Evolutionary conservation across 352 stramenopile species (phyloP), one percentile per base, ranked within the genome.

Genomic region (Salisapilia sapeloensis): DNA sequence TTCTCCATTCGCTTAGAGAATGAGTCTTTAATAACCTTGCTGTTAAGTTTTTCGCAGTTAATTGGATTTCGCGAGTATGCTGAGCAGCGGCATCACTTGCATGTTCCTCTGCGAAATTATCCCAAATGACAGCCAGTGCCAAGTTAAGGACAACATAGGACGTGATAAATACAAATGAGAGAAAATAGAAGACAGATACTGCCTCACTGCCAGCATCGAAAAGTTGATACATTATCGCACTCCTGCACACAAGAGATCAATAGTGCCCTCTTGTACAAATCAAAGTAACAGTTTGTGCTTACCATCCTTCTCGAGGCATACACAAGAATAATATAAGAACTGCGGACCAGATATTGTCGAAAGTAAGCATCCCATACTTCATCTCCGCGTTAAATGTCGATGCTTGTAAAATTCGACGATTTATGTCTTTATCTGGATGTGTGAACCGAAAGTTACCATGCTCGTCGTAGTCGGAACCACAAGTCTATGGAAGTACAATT

Each of bases 251-350:
- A n/a, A n/a, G n/a, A n/a, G n/a, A n/a, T n/a, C n/a, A n/a, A n/a
- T n/a, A n/a, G n/a, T n/a, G n/a, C n/a, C n/a, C n/a, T n/a, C n/a
- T n/a, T n/a, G n/a, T n/a, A n/a, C n/a, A n/a, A n/a, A n/a, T n/a
- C n/a, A n/a, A n/a, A n/a, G n/a, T n/a, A n/a, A n/a, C n/a, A n/a
- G n/a, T n/a, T n/a, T n/a, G n/a, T n/a, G n/a, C n/a, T n/a, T n/a
- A n/a, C 89, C 87, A 96, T 4, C 89, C 89, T 53, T 95, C 80
- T 12, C 84, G 53, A 11, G 85, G 96, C 17, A 96, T 80, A 15
- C 67, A 71, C 44, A 93, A 77, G 40, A 96, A 93, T 15, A 94
- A 77, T 1, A 72, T 72, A 1, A 96, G 36, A 13, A 75, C 78
- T 15, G 84, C 66, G 5, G 46, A 60, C 2, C 53, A 45, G 28